Base-by-base conservation (phyloP, 2,329 filamentous ascomycete genomes). In the Microcyclosporella mali region DNA sequence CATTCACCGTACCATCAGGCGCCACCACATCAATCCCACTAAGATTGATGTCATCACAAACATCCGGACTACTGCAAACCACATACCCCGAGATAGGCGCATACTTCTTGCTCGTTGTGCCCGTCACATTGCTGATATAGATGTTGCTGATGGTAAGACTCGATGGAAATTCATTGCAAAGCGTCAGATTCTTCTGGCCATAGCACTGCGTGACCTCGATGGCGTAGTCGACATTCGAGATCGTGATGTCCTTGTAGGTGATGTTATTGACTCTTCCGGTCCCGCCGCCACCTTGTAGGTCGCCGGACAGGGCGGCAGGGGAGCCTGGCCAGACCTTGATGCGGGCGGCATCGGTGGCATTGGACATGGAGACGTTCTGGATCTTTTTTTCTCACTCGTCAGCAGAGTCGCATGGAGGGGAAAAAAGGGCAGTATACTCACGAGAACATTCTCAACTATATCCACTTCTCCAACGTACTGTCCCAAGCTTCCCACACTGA, bases 311-410 rank as follows among this genome's bases (percentile, higher is more conserved):
- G 0, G 72, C 71, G 2, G 75, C 71, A 3, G 70, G 55, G 14
- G 72, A 56, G 27, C 79, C 79, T 0, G 82, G 81, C 82, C 82
- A 86, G 42, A 85, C 81, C 63, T 86, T 86, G 66, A 87, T 85
- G 46, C 82, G 77, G 0, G 82, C 82, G 21, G 79, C 81, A 50
- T 84, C 78, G 40, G 75, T 68, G 2, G 57, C 59, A 44, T 70
- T 66, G 53, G 64, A 59, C 64, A 65, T 60, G 41, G 46, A 56
- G 47, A 64, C 51, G 47, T 66, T 64, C 51, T 62, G 57, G 33
- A 65, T 56, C 54, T 63, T 56, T 25, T 25, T 25, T n/a, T n/a
- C n/a, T 18, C 12, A 17, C 45, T 49, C 18, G 77, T 74, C 53
- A 82, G 69, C 72, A 81, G 76, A 30, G 70, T 72, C 33, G 73